Evolutionary conservation across 1,284 basidiomycete species (phyloP).

Genomic region (Rhodotorula sp.): DNA sequence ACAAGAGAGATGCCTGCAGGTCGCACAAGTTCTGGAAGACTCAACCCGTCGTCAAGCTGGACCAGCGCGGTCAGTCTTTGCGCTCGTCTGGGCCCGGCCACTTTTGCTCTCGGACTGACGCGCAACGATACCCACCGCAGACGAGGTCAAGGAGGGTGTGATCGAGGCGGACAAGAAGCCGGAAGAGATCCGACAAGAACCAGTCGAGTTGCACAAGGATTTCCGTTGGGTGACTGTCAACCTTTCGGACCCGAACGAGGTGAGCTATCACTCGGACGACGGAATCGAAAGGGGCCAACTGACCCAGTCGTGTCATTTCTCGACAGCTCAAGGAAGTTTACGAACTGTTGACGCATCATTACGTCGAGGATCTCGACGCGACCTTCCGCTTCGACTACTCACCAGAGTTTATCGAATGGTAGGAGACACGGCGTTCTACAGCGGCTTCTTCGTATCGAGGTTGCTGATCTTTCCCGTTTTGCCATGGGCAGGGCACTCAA

Average conservation of each 20-base stretch:
- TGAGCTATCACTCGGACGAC: background rate
- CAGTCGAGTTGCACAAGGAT: slow-evolving; percentile 84
- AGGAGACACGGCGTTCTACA: slow-evolving; percentile 27
- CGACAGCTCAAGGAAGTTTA: slow-evolving; percentile 84
- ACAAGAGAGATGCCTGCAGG: slow-evolving; percentile 3
- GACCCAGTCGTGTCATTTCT: background rate
- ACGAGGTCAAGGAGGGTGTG: slow-evolving; percentile 68
- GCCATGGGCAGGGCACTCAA: slow-evolving; percentile 73
- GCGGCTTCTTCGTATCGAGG: background rate
- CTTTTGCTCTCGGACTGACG: slow-evolving; percentile 7
- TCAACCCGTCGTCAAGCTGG: slow-evolving; percentile 88
- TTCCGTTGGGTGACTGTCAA: slow-evolving; percentile 91
- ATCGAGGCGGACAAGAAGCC: slow-evolving; percentile 80
- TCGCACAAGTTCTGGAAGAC: slow-evolving; percentile 91
- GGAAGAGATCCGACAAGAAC: slow-evolving; percentile 79
- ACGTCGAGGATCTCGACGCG: slow-evolving; percentile 95
- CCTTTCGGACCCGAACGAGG: slow-evolving; percentile 70
- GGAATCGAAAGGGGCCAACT: slow-evolving; percentile 50
- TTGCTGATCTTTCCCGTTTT: slow-evolving; percentile 13
- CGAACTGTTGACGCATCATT: slow-evolving; percentile 86
- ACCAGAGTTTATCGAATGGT: slow-evolving; percentile 93
- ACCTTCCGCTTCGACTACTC: slow-evolving; percentile 95
- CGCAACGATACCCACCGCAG: slow-evolving; percentile 46
- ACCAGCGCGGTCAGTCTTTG: slow-evolving; percentile 49
- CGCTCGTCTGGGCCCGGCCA: background rate